A percentile compares a stretch with the other conserved stretches of the same genome.
These are phyloP conservation scores for Hypoxylon trugodes DNA, from an alignment of 495 filamentous ascomycete genomes.

Conservation along the genomic window DNA sequence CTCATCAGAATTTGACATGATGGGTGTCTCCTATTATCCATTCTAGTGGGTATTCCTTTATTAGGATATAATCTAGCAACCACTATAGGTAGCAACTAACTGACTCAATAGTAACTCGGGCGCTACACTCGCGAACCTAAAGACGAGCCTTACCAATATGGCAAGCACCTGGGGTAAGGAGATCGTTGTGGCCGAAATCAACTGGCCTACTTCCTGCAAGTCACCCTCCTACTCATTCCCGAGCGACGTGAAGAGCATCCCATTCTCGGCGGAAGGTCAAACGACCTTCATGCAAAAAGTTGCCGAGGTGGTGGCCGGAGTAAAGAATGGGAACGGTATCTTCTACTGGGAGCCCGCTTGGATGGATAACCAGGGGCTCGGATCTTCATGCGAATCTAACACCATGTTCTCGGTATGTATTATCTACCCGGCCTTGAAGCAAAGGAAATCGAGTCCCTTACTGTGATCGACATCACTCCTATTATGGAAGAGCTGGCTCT, in stretches of 20 bases:
- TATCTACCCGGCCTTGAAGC: background rate
- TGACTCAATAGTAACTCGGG: conserved; percentile 42
- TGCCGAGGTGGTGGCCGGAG: conserved; percentile 60
- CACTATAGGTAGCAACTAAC: background rate
- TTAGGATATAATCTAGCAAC: background rate
- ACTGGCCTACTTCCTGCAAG: conserved; percentile 72
- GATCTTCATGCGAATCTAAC: conserved; percentile 58
- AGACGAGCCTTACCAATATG: conserved; percentile 65
- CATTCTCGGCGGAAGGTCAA: conserved; percentile 69
- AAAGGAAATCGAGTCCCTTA: background rate
- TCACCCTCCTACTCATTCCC: conserved; percentile 65
- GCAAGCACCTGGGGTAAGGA: conserved; percentile 66
- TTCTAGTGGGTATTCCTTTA: conserved; percentile 56
- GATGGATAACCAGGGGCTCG: conserved; percentile 69
- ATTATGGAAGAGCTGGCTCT: background rate
- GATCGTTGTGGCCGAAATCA: conserved; percentile 69
- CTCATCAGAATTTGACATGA: conserved; percentile 69
- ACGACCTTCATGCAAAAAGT: conserved; percentile 62
- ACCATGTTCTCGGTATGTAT: conserved; percentile 54
- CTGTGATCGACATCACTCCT: background rate
- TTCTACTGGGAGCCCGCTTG: conserved; percentile 80
- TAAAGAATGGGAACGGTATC: conserved; percentile 61
- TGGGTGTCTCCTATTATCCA: conserved; percentile 76
- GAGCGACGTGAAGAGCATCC: conserved; percentile 62
- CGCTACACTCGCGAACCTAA: conserved; percentile 65